A percentile compares a stretch with the other conserved stretches of the same genome.
Conservation (phyloP, 148 eudicot species). For the Gaultheria prostrata region DNA sequence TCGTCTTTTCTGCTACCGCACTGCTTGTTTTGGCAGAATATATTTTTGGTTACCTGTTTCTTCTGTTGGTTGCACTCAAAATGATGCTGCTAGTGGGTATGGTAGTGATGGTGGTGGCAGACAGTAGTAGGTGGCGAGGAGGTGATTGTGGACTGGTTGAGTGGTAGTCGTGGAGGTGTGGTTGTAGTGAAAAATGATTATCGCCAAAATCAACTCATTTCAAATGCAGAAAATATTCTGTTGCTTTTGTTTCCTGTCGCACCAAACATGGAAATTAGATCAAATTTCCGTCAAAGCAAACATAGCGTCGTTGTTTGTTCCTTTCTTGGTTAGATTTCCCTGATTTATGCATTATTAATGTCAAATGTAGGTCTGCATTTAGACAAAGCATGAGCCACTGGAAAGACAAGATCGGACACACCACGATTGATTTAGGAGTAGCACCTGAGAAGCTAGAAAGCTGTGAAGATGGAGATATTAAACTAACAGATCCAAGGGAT, state of each 20-base stretch:
- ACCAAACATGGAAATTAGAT: neutral
- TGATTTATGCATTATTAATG: neutral
- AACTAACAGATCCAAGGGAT: slow-evolving; percentile 37
- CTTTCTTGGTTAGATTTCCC: neutral
- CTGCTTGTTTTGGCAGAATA: neutral
- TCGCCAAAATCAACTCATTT: neutral
- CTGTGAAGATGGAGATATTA: slow-evolving; percentile 38
- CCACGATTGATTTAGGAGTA: slow-evolving; percentile 88
- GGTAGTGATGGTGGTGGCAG: neutral
- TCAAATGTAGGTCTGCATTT: slow-evolving; percentile 46
- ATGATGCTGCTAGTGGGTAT: neutral
- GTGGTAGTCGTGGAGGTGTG: neutral
- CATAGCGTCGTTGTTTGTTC: neutral
- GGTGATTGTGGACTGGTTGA: neutral
- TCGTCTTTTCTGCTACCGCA: neutral
- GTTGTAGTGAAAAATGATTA: neutral
- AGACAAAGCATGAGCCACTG: slow-evolving; percentile 62
- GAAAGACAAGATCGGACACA: slow-evolving; percentile 64
- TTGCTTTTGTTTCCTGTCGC: neutral
- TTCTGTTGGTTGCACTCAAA: neutral
- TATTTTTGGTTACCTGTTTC: neutral
- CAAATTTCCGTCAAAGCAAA: neutral
- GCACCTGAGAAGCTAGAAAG: slow-evolving; percentile 51
- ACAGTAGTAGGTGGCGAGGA: neutral
- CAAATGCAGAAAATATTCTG: neutral